Evolutionary conservation across 805 yeast species (phyloP), one percentile per base, ranked within the genome.

Genomic region (Pichia occidentalis): DNA sequence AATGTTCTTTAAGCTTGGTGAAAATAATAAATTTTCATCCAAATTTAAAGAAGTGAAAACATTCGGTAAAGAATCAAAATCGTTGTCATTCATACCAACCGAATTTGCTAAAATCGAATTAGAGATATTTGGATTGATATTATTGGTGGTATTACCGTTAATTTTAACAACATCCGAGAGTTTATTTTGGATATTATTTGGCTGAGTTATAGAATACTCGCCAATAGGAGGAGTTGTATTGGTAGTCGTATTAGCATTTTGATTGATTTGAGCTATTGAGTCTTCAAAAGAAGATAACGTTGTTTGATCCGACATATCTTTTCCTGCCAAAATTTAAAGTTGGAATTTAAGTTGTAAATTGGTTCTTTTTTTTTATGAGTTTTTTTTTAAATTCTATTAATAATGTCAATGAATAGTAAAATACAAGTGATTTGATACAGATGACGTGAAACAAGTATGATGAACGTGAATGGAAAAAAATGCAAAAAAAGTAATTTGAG

Each of bases 31-130:
- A 29, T 49, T 34, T 20, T 46, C 39, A 24, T 68, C 73, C 39
- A 72, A 57, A 50, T 69, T 64, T 32, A 72, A 57, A 28, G 66
- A 65, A 32, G 65, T 67, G 29, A 71, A 53, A 16, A 75, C 75
- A 12, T 71, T 71, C 20, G 67, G 71, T 30, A 71, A 63, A 43
- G 71, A 75, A 34, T 57, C 56, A 32, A 56, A 47, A 22, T 53
- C 58, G 12, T 51, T 36, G 20, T 21, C 17, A 27, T 24, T 38
- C 5, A 21, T 20, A 14, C 13, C 23, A 9, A 29, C 20, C 12
- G 14, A 11, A 27, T n/a, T n/a, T 27, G 30, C 9, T 11, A 27
- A 14, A n/a, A 27, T n/a, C 5, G 34, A 30, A 22, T 30, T 30
- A 23, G 14, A 9, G 14, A 33, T 14, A 13, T 20, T 20, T 5